A percentile compares a stretch with the other conserved stretches of the same genome.
Conservation (phyloP, 352 stramenopile genomes). For the Phytophthora fragariae region DNA sequence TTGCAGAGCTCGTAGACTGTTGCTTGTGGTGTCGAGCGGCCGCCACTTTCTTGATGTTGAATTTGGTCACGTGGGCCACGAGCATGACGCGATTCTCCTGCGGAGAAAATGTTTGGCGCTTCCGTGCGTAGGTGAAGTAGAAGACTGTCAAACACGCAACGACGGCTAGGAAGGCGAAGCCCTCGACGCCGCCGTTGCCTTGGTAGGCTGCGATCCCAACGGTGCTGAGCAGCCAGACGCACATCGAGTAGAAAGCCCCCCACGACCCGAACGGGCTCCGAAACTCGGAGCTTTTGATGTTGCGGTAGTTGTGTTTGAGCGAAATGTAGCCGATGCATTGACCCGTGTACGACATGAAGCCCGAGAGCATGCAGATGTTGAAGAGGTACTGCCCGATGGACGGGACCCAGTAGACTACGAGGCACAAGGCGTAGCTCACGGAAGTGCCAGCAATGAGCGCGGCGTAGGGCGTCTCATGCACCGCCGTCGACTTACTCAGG, state of each 20-base stretch:
- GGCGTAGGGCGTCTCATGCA: constrained; percentile 28
- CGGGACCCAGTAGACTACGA: constrained; percentile 41
- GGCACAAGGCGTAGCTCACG: constrained; percentile 46
- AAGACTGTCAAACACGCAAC: constrained; percentile 36
- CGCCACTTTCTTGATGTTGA: constrained; percentile 43
- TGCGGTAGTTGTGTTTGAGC: constrained; percentile 51
- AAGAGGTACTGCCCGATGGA: constrained; percentile 38
- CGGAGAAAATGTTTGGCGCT: constrained; percentile 47
- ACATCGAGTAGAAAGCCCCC: constrained; percentile 44
- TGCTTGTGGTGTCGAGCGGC: constrained; percentile 13
- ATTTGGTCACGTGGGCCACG: constrained; percentile 57
- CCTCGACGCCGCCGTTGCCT: constrained; percentile 36
- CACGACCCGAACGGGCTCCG: constrained; percentile 45
- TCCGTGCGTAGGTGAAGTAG: constrained; percentile 49
- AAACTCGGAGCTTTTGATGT: constrained; percentile 53
- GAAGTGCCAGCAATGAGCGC: constrained; percentile 34
- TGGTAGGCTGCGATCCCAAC: constrained; percentile 39
- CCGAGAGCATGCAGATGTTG: constrained; percentile 45
- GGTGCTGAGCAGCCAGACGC: constrained; percentile 40
- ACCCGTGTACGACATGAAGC: constrained; percentile 52
- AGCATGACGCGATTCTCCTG: constrained; percentile 53
- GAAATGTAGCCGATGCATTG: constrained; percentile 57
- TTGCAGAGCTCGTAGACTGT: constrained; percentile 5
- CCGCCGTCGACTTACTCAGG: constrained; percentile 31
- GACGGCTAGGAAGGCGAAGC: constrained; percentile 26